These are phyloP conservation scores for Kwoniella mangroviensis DNA, from an alignment of 768 basidiomycete genomes.

Conservation along the genomic window DNA sequence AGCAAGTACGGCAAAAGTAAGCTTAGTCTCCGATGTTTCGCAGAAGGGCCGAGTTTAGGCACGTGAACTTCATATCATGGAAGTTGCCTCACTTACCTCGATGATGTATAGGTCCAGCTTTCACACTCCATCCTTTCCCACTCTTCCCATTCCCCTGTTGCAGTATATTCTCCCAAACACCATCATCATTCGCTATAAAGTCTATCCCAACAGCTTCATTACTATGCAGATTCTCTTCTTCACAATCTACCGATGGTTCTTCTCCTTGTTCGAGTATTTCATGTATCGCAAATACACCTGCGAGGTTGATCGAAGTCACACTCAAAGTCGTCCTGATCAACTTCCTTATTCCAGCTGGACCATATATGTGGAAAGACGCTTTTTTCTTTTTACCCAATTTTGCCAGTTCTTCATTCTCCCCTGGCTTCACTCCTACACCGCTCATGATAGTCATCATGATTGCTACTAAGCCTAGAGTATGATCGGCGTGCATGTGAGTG, in stretches of 20 bases:
- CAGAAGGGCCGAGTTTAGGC: too few relatives aligned
- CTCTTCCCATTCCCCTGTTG: conserved; percentile 37
- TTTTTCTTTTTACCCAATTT: conserved; percentile 39
- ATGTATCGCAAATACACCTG: conserved; percentile 53
- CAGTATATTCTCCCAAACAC: conserved; percentile 49
- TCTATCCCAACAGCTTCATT: conserved; percentile 55
- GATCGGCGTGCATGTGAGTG: conserved; percentile 57
- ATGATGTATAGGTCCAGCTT: conserved; percentile 55
- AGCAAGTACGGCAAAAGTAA: background rate
- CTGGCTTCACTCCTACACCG: conserved; percentile 38
- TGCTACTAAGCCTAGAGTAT: conserved; percentile 49
- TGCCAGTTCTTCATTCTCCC: conserved; percentile 30
- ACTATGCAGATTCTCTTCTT: conserved; percentile 39
- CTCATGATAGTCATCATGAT: conserved; percentile 52
- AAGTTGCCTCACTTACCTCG: conserved; percentile 39
- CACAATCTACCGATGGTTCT: conserved; percentile 29
- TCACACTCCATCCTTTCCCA: conserved; percentile 50
- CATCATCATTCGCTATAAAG: conserved; percentile 41
- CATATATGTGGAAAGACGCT: conserved; percentile 52
- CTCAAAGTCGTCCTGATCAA: conserved; percentile 46
- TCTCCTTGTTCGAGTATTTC: conserved; percentile 41
- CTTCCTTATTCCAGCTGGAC: conserved; percentile 47
- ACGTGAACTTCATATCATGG: background rate
- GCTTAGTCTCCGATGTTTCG: background rate
- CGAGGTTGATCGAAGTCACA: conserved; percentile 39